phyloP scores from a whole-genome alignment of 2,329 filamentous ascomycete genomes.

The Paecilomyces formosus region DNA sequence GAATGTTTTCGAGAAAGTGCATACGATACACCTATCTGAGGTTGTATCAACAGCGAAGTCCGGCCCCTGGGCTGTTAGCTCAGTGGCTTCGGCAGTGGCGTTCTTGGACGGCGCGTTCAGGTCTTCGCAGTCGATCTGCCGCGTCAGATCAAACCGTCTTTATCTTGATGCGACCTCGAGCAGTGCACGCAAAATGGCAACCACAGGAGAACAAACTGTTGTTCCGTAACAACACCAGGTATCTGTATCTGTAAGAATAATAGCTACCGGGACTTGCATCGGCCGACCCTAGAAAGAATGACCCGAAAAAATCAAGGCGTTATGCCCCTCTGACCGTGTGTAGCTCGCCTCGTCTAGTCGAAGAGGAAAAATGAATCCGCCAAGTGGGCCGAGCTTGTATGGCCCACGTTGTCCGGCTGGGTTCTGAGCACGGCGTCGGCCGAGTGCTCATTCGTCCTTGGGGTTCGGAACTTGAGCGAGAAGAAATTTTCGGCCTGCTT shows the following conservation, averaged over 20 bases:
- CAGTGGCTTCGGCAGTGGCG: background rate
- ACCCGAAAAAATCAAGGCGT: no score
- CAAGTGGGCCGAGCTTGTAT: background rate
- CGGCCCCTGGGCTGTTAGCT: background rate
- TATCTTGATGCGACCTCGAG: background rate
- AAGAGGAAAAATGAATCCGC: background rate
- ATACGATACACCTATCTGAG: background rate
- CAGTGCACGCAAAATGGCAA: background rate
- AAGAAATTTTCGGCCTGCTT: background rate
- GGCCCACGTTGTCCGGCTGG: background rate
- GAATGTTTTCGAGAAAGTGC: background rate
- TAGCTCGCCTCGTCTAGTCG: background rate
- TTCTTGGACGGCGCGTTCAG: background rate
- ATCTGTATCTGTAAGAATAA: no score
- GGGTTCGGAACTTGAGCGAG: background rate
- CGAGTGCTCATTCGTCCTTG: background rate
- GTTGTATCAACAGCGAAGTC: background rate
- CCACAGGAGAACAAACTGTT: no score
- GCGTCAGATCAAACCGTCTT: background rate
- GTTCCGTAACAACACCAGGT: no score
- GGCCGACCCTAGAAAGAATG: no score
- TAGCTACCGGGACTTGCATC: no score
- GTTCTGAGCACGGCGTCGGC: background rate
- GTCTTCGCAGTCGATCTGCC: background rate
- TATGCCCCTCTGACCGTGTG: no score